These are phyloP conservation scores for Penicillium psychrosexuale DNA, from an alignment of 2,329 filamentous ascomycete species.

Conservation along the genomic window DNA sequence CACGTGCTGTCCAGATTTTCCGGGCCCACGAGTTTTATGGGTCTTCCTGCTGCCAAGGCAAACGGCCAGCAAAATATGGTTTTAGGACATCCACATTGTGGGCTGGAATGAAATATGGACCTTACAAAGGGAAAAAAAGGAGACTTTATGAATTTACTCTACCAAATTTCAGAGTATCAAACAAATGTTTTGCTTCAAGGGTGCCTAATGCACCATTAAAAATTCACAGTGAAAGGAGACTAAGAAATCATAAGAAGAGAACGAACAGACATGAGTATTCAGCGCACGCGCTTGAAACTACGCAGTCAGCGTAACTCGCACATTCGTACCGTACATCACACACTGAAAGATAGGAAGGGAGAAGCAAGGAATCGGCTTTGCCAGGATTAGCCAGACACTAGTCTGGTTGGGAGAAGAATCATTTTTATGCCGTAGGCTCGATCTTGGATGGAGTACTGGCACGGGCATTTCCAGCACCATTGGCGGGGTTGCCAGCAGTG, in stretches of 20 bases:
- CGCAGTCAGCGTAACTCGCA: constrained; percentile 16
- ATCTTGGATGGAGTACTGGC: constrained; percentile 32
- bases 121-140: background rate
- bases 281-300: constrained; percentile 15
- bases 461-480: constrained; percentile 27
- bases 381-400: background rate
- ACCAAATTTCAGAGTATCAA: constrained; percentile 4
- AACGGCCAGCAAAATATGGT: constrained; percentile 2
- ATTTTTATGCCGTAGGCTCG: constrained; percentile 28
- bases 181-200: constrained; percentile 10
- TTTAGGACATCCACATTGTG: constrained; percentile 8
- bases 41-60: constrained; percentile 7
- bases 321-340: constrained; percentile 28
- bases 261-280: constrained; percentile 18
- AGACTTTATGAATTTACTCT: constrained; percentile 1
- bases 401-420: background rate
- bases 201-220: constrained; percentile 21
- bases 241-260: constrained; percentile 22
- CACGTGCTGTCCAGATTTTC: constrained; percentile 6
- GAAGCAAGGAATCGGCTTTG: constrained; percentile 10
- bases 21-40: background rate
- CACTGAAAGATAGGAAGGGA: constrained; percentile 17
- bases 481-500: constrained; percentile 27
- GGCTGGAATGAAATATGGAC: background rate
- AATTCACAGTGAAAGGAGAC: constrained; percentile 22